phyloP scores from a whole-genome alignment of 2,329 filamentous ascomycete genomes.

The Tolypocladium sp. region DNA sequence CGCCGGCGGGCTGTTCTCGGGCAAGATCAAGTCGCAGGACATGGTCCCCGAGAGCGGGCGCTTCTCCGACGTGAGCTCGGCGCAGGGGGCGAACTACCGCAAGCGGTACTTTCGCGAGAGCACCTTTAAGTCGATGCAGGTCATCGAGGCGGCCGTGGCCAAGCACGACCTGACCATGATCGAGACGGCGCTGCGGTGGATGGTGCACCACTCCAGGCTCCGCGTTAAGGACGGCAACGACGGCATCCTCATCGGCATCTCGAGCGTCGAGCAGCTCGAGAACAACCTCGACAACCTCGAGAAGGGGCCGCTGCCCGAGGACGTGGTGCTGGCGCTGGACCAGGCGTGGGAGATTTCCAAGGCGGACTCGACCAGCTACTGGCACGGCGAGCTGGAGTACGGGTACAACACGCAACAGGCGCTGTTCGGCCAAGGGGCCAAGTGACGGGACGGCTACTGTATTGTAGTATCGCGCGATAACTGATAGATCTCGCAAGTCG shows the following conservation, averaged over 20 bases:
- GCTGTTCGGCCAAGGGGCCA: slow-evolving; percentile 41
- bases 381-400: slow-evolving; percentile 55
- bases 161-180: slow-evolving; percentile 61
- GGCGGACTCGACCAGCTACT: slow-evolving; percentile 41
- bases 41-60: slow-evolving; percentile 55
- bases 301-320: slow-evolving; percentile 66
- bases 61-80: slow-evolving; percentile 51
- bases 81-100: slow-evolving; percentile 49
- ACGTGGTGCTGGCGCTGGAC: slow-evolving; percentile 66
- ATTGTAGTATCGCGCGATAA: neutral
- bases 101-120: slow-evolving; percentile 63
- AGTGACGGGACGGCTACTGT: slow-evolving; percentile 16
- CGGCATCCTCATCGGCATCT: slow-evolving; percentile 51
- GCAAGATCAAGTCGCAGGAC: slow-evolving; percentile 65
- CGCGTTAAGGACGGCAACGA: slow-evolving; percentile 44
- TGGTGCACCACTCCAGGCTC: slow-evolving; percentile 58
- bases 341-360: slow-evolving; percentile 69
- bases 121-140: slow-evolving; percentile 51
- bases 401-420: slow-evolving; percentile 55
- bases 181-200: slow-evolving; percentile 67
- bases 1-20: slow-evolving; percentile 71
- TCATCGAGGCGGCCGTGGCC: slow-evolving; percentile 58
- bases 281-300: slow-evolving; percentile 49
- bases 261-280: slow-evolving; percentile 46
- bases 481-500: neutral